Percentiles rank a stretch among this genome's conserved stretches.
These are phyloP conservation scores for Apiotrichum gracile DNA, from an alignment of 1,284 basidiomycete genomes.

Conservation along the genomic window DNA sequence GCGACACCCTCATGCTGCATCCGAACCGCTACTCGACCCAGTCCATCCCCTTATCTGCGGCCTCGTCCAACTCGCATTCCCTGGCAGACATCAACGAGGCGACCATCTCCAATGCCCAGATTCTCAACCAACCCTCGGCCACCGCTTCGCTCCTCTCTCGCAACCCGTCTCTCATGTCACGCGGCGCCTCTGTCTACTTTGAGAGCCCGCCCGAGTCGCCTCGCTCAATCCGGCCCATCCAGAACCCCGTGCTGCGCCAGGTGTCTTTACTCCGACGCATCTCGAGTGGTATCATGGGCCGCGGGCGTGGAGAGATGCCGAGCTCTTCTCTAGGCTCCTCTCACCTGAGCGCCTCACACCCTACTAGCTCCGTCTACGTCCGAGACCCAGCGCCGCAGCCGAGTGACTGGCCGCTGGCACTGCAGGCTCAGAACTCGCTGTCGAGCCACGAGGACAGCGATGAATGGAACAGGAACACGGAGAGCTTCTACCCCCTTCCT, in stretches of 20 bases:
- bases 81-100: not conserved
- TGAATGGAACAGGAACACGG: not conserved
- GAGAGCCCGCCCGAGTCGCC: not conserved
- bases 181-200: not conserved
- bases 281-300: conserved; percentile 18
- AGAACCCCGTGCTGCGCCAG: not conserved
- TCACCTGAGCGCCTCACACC: too few species aligned
- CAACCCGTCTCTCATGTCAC: not conserved
- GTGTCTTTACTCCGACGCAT: conserved; percentile 1
- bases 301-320: conserved; percentile 10
- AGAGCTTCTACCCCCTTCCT: not conserved
- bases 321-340: not conserved
- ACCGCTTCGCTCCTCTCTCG: not conserved
- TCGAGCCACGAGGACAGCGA: not conserved
- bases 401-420: conserved; percentile 27
- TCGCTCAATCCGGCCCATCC: not conserved
- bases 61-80: not conserved
- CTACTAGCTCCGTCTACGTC: conserved; percentile 18
- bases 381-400: conserved; percentile 38
- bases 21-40: not conserved
- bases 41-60: not conserved
- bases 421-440: not conserved
- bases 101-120: not conserved
- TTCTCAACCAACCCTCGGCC: not conserved
- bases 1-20: not conserved